Percentiles rank a stretch among this genome's conserved stretches.
Conservation (phyloP, 2,329 filamentous ascomycete genomes). For the Huntiella moniliformis region DNA sequence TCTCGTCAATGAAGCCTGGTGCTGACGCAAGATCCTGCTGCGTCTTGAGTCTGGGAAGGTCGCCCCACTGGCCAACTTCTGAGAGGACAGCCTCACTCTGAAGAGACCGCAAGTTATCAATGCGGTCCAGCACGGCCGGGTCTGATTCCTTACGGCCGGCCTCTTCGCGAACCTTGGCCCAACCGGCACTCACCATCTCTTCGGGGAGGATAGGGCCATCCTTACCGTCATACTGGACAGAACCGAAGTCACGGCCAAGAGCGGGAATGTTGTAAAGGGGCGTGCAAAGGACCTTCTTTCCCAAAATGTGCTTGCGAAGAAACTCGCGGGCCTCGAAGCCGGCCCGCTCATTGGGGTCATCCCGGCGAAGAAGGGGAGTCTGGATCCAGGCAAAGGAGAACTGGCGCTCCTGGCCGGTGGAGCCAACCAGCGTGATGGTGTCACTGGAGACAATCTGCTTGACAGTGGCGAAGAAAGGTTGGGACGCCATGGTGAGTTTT, state of each 20-base stretch:
- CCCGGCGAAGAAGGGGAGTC: conserved; percentile 68
- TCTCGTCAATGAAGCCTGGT: conserved; percentile 61
- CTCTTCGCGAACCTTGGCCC: conserved; percentile 86
- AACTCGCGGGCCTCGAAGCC: conserved; percentile 92
- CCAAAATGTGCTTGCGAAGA: conserved; percentile 64
- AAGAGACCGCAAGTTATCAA: conserved; percentile 60
- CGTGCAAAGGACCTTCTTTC: conserved; percentile 71
- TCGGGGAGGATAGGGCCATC: conserved; percentile 66
- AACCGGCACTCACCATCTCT: conserved; percentile 67
- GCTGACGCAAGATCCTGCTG: conserved; percentile 56
- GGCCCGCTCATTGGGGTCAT: conserved; percentile 68
- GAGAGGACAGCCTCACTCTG: conserved; percentile 64
- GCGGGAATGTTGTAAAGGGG: conserved; percentile 76
- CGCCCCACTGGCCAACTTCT: conserved; percentile 63
- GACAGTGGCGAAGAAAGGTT: conserved; percentile 50
- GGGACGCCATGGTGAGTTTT: conserved; percentile 15
- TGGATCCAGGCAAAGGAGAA: conserved; percentile 85
- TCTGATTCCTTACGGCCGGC: conserved; percentile 80
- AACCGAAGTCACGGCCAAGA: conserved; percentile 73
- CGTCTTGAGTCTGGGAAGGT: conserved; percentile 50
- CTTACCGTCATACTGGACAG: conserved; percentile 51
- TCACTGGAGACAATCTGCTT: conserved; percentile 92
- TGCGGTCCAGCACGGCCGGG: conserved; percentile 48
- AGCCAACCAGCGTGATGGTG: conserved; percentile 42
- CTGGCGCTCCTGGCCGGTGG: conserved; percentile 57